phyloP scores from a whole-genome alignment of 805 yeast species.

The Lachancea sp. region DNA sequence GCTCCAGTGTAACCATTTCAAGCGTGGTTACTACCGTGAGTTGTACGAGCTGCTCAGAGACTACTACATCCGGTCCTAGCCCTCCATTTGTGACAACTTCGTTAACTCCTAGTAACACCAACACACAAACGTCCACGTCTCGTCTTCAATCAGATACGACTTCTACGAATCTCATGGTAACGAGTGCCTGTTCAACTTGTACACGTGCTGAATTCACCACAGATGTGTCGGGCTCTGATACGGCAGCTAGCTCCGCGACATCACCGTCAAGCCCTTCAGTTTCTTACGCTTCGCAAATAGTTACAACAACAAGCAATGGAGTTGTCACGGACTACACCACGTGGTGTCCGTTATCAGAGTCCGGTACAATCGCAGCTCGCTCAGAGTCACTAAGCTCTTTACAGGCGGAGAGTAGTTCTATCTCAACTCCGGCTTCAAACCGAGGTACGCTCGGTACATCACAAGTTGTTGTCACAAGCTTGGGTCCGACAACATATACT shows the following conservation, averaged over 20 bases:
- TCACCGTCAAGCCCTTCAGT: constrained; percentile 13
- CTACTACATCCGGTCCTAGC: background rate
- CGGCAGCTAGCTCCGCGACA: background rate
- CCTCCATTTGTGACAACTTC: background rate
- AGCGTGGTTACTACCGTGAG: background rate
- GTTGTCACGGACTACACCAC: constrained; percentile 27
- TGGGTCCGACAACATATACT: constrained; percentile 9
- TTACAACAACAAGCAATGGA: constrained; percentile 20
- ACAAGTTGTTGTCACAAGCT: constrained; percentile 14
- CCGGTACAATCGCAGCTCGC: constrained; percentile 18
- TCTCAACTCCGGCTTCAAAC: no score
- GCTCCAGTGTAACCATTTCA: no score
- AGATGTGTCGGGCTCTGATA: background rate
- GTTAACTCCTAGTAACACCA: background rate
- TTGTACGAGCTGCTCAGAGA: background rate
- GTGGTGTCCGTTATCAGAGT: constrained; percentile 12
- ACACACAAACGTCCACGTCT: background rate
- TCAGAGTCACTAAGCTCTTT: constrained; percentile 4
- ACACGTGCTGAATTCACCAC: background rate
- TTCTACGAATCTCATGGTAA: background rate
- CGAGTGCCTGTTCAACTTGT: constrained; percentile 2
- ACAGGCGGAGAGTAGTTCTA: no score
- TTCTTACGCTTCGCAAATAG: constrained; percentile 8
- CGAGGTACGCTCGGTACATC: no score
- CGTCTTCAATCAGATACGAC: background rate